Base-by-base conservation (phyloP, 176 grass and related monocot species). In the Juncus inflexus region DNA sequence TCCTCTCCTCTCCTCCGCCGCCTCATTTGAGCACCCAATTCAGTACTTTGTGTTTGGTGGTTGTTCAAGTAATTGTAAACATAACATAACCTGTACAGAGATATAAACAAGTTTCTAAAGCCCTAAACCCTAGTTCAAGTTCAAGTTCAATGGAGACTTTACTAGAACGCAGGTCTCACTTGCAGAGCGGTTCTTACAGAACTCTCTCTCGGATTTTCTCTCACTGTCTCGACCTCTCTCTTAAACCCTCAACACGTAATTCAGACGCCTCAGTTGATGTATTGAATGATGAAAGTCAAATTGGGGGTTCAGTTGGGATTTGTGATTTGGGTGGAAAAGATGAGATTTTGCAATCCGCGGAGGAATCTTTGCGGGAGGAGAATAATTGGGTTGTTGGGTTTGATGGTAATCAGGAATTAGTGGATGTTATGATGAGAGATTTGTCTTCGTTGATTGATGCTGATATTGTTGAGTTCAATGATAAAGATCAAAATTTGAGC, bases 161-260 rank as follows among this genome's bases (percentile, higher is more conserved):
- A 3, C 42, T 40, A 28, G n/a, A 10, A 5, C 7, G 77, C 42
- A 73, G 81, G 57, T 84, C 78, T 50, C 92, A 96, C 70, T 84
- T 96, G 4, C 81, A 91, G 19, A 89, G 87, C 41, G 70, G 70
- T 49, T 89, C 84, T 61, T 91, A 86, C 54, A 79, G 82, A 42
- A 83, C 84, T 45, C 79, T 96, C 13, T 79, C 83, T 67, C 70
- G 77, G 2, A 79, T 96, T 58, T 91, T 96, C 66, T 81, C 82
- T 16, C 76, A 78, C 50, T 91, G 77, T 74, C 15, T 85, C 42
- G 74, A 86, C 35, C 50, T 84, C 15, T 67, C 86, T 10, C 50
- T 63, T 9, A 57, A 66, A 14, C 35, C 6, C 35, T 2, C 47
- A 40, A 60, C 35, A 11, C 12, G 37, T 74, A 38, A 69, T 35